Base-by-base conservation (phyloP, 1,284 basidiomycete species). In the Cystobasidiaceae sp. region DNA sequence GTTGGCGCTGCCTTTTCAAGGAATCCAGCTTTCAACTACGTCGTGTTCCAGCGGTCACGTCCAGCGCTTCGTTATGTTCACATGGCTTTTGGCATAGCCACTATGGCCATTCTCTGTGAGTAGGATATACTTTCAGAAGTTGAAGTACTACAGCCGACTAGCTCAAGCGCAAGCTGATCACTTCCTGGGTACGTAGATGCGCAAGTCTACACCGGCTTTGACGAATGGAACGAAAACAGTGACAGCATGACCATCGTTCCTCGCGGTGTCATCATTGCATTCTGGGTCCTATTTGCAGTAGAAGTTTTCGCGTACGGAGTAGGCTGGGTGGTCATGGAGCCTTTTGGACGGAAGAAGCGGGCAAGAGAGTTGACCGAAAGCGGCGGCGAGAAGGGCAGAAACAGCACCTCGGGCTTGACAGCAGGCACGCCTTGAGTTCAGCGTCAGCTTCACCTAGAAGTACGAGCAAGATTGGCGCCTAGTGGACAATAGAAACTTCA, bases 301-400 rank as follows among this genome's bases (percentile, higher is more conserved):
- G 63, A 57, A 23, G 55, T 49, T 11, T 46, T 43, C 30, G 34
- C 48, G 11, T 66, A 66, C 43, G 15, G 39, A 3, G 32, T 58
- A 9, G 63, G 63, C 21, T 66, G 63, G 63, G 34, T 33, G 13
- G 19, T 45, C 15, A 66, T 66, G 63, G 63, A 66, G 33, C 30
- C 19, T 1, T 33, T 66, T 21, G 63, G 6, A 19, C 15, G 63
- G 21, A 66, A 39, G 23, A 37, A 50, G 9, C 37, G 63, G n/a
- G n/a, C n/a, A n/a, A n/a, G n/a, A n/a, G n/a, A n/a, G n/a, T n/a
- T n/a, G n/a, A n/a, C n/a, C n/a, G n/a, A n/a, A n/a, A n/a, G n/a
- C n/a, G n/a, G n/a, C n/a, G n/a, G n/a, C n/a, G n/a, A n/a, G n/a
- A n/a, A n/a, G n/a, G n/a, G n/a, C n/a, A n/a, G n/a, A n/a, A n/a